Conservation (phyloP, 371 early-diverging fungal species). For the Mucor velutinosus region DNA sequence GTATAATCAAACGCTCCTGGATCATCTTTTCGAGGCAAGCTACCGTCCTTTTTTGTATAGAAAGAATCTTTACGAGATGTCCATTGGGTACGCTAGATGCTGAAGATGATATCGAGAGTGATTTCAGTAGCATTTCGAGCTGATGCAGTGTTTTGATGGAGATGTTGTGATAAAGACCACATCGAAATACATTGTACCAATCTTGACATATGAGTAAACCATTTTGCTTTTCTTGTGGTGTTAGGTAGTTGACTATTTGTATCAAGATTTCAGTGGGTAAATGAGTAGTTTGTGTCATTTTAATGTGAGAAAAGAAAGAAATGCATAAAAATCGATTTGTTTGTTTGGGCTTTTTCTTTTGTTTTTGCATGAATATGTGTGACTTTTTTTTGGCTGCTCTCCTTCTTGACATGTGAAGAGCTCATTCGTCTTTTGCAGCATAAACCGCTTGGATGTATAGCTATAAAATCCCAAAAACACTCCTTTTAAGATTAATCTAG, state of each 20-base stretch:
- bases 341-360: background rate
- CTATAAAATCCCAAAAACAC: too few species aligned
- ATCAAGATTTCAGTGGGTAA: slow-evolving; percentile 15
- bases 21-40: background rate
- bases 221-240: slow-evolving; percentile 4
- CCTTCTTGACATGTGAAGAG: too few species aligned
- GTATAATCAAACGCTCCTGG: background rate
- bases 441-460: too few species aligned
- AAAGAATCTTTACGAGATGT: slow-evolving; percentile 3
- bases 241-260: slow-evolving; percentile 6
- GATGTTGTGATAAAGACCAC: slow-evolving; percentile 7
- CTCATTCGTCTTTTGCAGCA: background rate
- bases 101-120: background rate
- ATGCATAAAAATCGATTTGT: background rate
- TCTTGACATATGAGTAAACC: slow-evolving; percentile 7
- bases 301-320: background rate
- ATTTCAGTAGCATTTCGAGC: background rate
- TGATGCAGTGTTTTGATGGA: background rate
- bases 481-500: too few species aligned
- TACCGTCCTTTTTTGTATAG: background rate
- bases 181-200: slow-evolving; percentile 16
- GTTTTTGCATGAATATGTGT: too few species aligned
- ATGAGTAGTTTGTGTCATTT: background rate
- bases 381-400: too few species aligned
- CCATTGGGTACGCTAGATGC: background rate